A percentile compares a stretch with the other conserved stretches of the same genome.
These are phyloP conservation scores for Bromus sterilis DNA, from an alignment of 176 grass and related monocot species.

Conservation along the genomic window DNA sequence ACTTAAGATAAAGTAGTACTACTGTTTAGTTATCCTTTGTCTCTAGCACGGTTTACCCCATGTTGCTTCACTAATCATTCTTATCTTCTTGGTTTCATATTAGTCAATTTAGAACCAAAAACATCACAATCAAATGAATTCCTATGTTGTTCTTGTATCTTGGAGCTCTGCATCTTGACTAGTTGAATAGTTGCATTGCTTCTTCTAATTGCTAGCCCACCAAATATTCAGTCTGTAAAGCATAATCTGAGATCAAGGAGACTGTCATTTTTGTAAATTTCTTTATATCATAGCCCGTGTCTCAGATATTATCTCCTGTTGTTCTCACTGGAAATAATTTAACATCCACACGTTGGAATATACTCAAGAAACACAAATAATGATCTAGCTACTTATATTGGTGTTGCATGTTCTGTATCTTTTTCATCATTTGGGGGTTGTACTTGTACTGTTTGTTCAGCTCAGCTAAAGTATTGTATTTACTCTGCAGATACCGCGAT, in stretches of 20 bases:
- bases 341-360: not conserved
- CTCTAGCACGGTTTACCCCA: too few species aligned
- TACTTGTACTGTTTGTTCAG: not conserved
- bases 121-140: too few species aligned
- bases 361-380: not conserved
- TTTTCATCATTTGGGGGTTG: not conserved
- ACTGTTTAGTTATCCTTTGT: too few species aligned
- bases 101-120: too few species aligned
- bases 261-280: not conserved
- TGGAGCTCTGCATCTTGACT: too few species aligned
- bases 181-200: not conserved
- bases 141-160: too few species aligned
- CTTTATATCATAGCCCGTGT: not conserved
- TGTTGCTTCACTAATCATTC: too few species aligned
- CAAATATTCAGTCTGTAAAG: constrained; percentile 1
- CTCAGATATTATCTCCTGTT: not conserved
- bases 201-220: not conserved
- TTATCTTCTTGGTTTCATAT: too few species aligned
- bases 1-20: too few species aligned
- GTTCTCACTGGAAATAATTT: not conserved
- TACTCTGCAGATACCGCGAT: constrained; percentile 83
- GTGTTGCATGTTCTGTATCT: not conserved
- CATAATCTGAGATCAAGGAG: not conserved
- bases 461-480: not conserved
- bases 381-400: not conserved